Evolutionary conservation across 805 yeast genomes (phyloP).

Genomic region (Candida parachauliodes): DNA sequence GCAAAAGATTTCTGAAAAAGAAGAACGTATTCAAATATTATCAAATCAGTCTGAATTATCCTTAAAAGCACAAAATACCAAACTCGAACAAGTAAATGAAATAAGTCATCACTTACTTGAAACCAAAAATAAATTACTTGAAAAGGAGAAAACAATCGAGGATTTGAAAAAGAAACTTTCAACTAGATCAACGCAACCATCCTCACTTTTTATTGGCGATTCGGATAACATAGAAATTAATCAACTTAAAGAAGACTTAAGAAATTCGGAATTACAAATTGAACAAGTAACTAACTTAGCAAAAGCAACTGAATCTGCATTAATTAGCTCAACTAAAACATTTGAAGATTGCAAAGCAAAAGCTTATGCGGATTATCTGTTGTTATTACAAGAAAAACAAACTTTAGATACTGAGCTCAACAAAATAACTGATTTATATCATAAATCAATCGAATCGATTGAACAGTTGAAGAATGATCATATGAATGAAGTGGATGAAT

Average conservation of each 20-base stretch:
- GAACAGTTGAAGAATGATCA: slow-evolving; percentile 18
- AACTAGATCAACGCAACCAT: slow-evolving; percentile 18
- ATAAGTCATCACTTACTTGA: slow-evolving; percentile 43
- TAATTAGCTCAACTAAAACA: slow-evolving; percentile 49
- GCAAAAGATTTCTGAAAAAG: slow-evolving; percentile 48
- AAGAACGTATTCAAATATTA: slow-evolving; percentile 48
- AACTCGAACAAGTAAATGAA: slow-evolving; percentile 53
- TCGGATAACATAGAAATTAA: slow-evolving; percentile 32
- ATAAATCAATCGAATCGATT: slow-evolving; percentile 20
- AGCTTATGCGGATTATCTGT: slow-evolving; percentile 17
- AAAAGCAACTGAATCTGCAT: slow-evolving; percentile 61
- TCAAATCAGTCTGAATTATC: slow-evolving; percentile 57
- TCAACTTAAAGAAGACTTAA: slow-evolving; percentile 51
- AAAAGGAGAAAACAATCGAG: slow-evolving; percentile 38
- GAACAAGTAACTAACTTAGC: slow-evolving; percentile 64
- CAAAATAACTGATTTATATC: slow-evolving; percentile 18
- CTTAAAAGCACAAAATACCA: slow-evolving; percentile 50
- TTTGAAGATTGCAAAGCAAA: slow-evolving; percentile 42
- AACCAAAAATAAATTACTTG: slow-evolving; percentile 38
- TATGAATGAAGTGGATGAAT: slow-evolving; percentile 20
- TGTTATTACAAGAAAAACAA: slow-evolving; percentile 23
- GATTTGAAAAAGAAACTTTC: slow-evolving; percentile 35
- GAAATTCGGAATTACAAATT: slow-evolving; percentile 52
- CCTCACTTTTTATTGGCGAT: slow-evolving; percentile 11
- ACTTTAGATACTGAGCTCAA: slow-evolving; percentile 17